These are phyloP conservation scores for Beverwykella pulmonaria DNA, from an alignment of 495 filamentous ascomycete genomes.

Conservation along the genomic window DNA sequence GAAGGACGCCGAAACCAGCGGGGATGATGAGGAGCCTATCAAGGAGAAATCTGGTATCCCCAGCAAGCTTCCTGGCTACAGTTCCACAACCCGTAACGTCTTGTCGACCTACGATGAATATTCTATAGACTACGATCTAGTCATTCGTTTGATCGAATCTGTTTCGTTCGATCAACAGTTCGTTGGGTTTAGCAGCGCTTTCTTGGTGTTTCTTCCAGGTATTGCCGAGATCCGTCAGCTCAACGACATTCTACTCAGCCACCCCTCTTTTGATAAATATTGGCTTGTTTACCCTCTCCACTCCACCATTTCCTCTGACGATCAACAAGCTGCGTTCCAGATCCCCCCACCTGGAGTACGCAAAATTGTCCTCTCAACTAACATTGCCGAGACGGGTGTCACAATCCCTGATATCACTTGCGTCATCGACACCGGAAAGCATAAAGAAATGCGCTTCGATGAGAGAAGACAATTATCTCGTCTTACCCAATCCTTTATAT, in stretches of 20 bases:
- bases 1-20: slow-evolving; percentile 41
- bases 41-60: slow-evolving; percentile 32
- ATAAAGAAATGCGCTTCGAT: slow-evolving; percentile 95
- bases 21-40: slow-evolving; percentile 53
- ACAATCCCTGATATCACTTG: slow-evolving; percentile 96
- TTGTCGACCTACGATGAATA: slow-evolving; percentile 81
- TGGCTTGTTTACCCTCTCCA: slow-evolving; percentile 89
- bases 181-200: slow-evolving; percentile 77
- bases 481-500: slow-evolving; percentile 90
- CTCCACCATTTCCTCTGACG: slow-evolving; percentile 92
- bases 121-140: slow-evolving; percentile 79
- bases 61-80: slow-evolving; percentile 67
- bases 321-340: slow-evolving; percentile 88
- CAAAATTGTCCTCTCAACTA: slow-evolving; percentile 94
- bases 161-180: slow-evolving; percentile 69
- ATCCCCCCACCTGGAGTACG: slow-evolving; percentile 77
- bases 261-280: slow-evolving; percentile 64
- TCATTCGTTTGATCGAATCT: slow-evolving; percentile 70
- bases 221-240: slow-evolving; percentile 88
- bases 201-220: slow-evolving; percentile 91
- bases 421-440: slow-evolving; percentile 92
- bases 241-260: slow-evolving; percentile 75
- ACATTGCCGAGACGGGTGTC: slow-evolving; percentile 96
- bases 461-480: slow-evolving; percentile 87
- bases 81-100: slow-evolving; percentile 69